Base-by-base conservation (phyloP, 1,284 basidiomycete genomes). In the Wolfiporia cocos region DNA sequence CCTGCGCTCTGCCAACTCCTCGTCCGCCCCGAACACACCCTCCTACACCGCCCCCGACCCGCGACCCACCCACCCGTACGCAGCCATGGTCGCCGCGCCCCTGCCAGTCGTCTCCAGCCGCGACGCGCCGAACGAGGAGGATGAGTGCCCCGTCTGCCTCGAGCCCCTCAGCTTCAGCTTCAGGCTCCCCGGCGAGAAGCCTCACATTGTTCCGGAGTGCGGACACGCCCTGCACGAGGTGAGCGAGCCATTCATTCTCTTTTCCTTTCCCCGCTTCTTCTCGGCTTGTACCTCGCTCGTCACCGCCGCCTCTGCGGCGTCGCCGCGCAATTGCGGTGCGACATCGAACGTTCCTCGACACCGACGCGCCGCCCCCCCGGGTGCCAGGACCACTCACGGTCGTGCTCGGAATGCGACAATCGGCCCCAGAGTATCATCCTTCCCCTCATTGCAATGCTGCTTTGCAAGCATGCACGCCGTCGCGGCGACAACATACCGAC, bases 161-260 rank as follows among this genome's bases (percentile, higher is more conserved):
- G 92, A 93, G 58, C 86, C 87, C 2, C 80, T 94, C 53, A 86
- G 82, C 54, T 91, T 92, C 63, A 84, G 79, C 66, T 90, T 90
- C 66, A 75, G 86, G 49, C 70, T 92, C 17, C 89, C 84, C 0
- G 94, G 95, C 14, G 95, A 99, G 68, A 97, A 95, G 61, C 91
- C 94, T 1, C 93, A 97, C 58, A 87, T 99, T 44, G 86, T 96
- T 20, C 95, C 95, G 22, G 85, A 92, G 57, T 99, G 95, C 55
- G 93, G 95, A n/a, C 95, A 99, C 67, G 86, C 90, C 9, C 77
- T 99, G 19, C 95, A 96, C 66, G 87, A 96, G 69, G 91, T 90
- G 50, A 58, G 78, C 33, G 37, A 20, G 42, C 36, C 22, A 38
- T 36, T 22, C 40, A 29, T n/a, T 40, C 38, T 26, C 39, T 32